Evolutionary conservation across 495 filamentous ascomycete species (phyloP).

Genomic region (Usnea hakonensis): DNA sequence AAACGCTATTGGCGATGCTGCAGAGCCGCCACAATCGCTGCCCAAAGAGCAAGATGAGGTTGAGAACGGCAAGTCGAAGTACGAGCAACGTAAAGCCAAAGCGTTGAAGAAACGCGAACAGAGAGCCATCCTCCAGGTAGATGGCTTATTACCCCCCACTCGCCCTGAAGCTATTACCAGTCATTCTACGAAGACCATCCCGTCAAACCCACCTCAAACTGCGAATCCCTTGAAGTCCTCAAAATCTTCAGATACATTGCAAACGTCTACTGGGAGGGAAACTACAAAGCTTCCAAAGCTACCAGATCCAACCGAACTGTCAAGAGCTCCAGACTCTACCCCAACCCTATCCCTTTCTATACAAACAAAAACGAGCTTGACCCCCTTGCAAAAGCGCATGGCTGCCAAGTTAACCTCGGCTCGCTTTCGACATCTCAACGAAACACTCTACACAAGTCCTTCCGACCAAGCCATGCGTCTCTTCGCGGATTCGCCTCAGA

Average conservation of each 20-base stretch:
- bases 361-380: constrained; percentile 49
- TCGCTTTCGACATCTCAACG: constrained; percentile 94
- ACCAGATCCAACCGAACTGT: not conserved
- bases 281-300: not conserved
- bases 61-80: constrained; percentile 14
- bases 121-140: constrained; percentile 11
- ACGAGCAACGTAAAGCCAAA: constrained; percentile 14
- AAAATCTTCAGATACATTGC: not conserved
- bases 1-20: not conserved
- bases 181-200: not conserved
- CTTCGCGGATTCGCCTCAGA: constrained; percentile 72
- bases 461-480: constrained; percentile 69
- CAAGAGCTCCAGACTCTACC: constrained; percentile 9
- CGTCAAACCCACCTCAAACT: not conserved
- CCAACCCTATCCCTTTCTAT: constrained; percentile 26
- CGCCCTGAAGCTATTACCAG: constrained; percentile 4
- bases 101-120: constrained; percentile 12
- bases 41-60: not conserved
- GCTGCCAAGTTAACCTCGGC: constrained; percentile 84
- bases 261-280: not conserved
- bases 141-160: constrained; percentile 11
- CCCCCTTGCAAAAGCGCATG: constrained; percentile 89
- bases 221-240: not conserved
- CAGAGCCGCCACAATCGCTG: not conserved
- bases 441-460: constrained; percentile 88